Evolutionary conservation across 2,329 filamentous ascomycete species (phyloP).

Genomic region (Fusarium irregulare): DNA sequence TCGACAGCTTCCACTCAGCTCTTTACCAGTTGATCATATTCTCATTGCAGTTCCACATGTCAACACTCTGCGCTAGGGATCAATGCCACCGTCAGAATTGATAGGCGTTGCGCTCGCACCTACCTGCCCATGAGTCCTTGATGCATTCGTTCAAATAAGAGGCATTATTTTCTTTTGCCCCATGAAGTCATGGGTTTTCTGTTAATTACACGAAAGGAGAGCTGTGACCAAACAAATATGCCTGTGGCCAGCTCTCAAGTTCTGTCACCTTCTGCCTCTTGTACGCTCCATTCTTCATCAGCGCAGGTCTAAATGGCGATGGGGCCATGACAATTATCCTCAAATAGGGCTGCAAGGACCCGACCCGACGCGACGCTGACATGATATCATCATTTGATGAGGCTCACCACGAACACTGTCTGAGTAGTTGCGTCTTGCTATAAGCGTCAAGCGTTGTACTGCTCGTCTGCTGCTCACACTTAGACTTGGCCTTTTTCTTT

Average conservation of each 20-base stretch:
- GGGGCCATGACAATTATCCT: background rate
- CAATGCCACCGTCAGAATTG: constrained; percentile 15
- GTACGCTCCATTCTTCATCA: background rate
- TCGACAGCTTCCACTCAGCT: constrained; percentile 22
- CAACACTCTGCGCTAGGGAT: constrained; percentile 13
- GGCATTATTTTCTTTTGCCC: background rate
- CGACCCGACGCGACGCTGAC: background rate
- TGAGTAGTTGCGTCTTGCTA: background rate
- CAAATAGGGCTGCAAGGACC: background rate
- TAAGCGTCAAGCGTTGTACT: constrained; percentile 1
- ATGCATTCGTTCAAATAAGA: background rate
- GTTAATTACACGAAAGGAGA: background rate
- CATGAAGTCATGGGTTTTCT: constrained; percentile 13
- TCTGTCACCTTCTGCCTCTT: background rate
- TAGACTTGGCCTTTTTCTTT: constrained; percentile 1
- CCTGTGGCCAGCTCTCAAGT: background rate
- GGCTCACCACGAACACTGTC: background rate
- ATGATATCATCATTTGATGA: constrained; percentile 11
- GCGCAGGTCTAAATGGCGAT: background rate
- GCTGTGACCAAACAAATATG: background rate
- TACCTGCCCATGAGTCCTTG: background rate
- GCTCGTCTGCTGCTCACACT: background rate
- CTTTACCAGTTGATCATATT: constrained; percentile 10
- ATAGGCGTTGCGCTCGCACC: background rate
- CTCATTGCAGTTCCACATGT: constrained; percentile 23